phyloP scores from a whole-genome alignment of 2,329 filamentous ascomycete species.

The Monosporascus sp. region DNA sequence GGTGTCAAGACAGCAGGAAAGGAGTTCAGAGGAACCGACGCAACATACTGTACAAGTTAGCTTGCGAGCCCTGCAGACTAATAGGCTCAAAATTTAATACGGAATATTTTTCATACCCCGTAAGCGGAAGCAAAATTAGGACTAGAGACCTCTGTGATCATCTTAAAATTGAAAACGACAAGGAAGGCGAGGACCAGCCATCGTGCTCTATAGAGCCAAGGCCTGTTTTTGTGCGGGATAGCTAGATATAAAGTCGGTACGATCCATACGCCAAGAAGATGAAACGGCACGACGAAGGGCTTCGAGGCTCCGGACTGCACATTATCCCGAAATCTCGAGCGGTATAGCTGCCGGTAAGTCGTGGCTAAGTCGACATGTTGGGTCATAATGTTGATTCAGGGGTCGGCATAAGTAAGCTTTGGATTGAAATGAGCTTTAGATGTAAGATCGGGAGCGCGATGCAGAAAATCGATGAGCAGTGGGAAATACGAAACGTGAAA shows the following conservation, averaged over 20 bases:
- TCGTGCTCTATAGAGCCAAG: slow-evolving; percentile 44
- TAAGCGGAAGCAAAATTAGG: slow-evolving; percentile 48
- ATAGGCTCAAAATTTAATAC: background rate
- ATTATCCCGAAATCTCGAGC: slow-evolving; percentile 19
- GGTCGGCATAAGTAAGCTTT: slow-evolving; percentile 2
- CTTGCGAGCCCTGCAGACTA: background rate
- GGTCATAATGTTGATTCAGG: slow-evolving; percentile 7
- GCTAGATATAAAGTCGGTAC: slow-evolving; percentile 51
- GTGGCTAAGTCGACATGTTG: slow-evolving; percentile 17
- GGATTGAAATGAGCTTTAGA: background rate
- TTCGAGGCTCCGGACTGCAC: slow-evolving; percentile 34
- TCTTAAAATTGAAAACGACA: slow-evolving; percentile 37
- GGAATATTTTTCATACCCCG: slow-evolving; percentile 12
- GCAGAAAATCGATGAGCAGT: background rate
- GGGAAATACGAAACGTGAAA: too few species aligned
- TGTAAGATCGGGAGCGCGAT: too few species aligned
- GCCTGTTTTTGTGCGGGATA: slow-evolving; percentile 46
- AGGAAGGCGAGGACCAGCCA: slow-evolving; percentile 45
- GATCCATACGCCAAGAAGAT: slow-evolving; percentile 41
- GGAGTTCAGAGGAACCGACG: too few species aligned
- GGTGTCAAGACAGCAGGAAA: too few species aligned
- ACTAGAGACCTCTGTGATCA: slow-evolving; percentile 41
- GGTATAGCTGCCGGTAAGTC: slow-evolving; percentile 23
- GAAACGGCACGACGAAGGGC: slow-evolving; percentile 50
- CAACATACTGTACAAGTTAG: background rate